Conservation (phyloP, 805 yeast genomes). For the Yarrowia divulgata region DNA sequence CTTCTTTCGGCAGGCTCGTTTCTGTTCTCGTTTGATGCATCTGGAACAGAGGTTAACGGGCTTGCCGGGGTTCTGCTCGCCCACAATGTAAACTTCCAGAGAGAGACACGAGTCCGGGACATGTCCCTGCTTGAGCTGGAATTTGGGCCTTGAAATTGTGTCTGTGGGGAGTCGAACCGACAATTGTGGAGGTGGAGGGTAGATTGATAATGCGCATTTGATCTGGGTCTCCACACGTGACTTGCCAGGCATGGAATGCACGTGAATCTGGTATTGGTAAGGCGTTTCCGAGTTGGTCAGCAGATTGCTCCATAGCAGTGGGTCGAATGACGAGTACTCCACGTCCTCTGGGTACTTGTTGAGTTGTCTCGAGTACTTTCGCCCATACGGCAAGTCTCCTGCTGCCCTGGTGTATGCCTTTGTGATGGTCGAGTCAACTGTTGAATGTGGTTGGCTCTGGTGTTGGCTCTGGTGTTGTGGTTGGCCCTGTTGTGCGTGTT, state of each 20-base stretch:
- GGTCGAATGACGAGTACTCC: constrained; percentile 22
- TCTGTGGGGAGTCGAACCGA: constrained; percentile 84
- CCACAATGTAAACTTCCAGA: constrained; percentile 81
- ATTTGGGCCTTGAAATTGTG: constrained; percentile 84
- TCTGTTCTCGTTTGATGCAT: constrained; percentile 91
- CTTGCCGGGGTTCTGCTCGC: constrained; percentile 54
- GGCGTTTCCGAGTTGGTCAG: constrained; percentile 1
- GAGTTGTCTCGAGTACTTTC: constrained; percentile 28
- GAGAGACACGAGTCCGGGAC: constrained; percentile 47
- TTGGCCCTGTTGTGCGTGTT: background rate
- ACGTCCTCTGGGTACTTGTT: constrained; percentile 37
- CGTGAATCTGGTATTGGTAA: constrained; percentile 32
- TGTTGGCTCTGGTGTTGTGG: no score
- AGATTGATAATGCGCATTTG: constrained; percentile 69
- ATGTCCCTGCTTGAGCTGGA: constrained; percentile 59
- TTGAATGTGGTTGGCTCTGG: no score
- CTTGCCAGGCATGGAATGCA: constrained; percentile 68
- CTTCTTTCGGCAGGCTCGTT: constrained; percentile 92
- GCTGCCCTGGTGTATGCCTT: constrained; percentile 34
- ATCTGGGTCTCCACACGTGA: constrained; percentile 97
- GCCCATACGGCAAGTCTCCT: constrained; percentile 25
- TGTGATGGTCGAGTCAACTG: background rate
- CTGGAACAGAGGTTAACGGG: constrained; percentile 83
- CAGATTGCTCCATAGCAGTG: constrained; percentile 12
- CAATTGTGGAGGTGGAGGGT: constrained; percentile 79